Base-by-base conservation (phyloP, 257 asterid genomes). In the Nicotiana tabacum region DNA sequence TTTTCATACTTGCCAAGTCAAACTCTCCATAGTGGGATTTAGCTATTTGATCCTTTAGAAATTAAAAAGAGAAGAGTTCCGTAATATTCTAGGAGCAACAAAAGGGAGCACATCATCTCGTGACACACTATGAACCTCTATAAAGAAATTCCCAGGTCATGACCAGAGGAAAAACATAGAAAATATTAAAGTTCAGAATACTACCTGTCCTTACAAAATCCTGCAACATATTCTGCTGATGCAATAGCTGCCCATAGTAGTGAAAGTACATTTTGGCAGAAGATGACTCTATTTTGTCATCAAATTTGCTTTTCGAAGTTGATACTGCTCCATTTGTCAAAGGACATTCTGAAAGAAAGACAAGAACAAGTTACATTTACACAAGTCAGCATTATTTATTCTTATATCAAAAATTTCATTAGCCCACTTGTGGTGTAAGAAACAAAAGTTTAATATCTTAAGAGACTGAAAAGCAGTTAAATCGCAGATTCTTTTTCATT, bases 241-340 rank as follows among this genome's bases (percentile, higher is more conserved):
- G 99, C 76, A 96, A 91, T 74, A 96, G 94, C 83, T 96, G 99
- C 48, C 98, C 99, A 10, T 96, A 96, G 90, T 96, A 96, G 85
- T 96, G 99, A 80, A 96, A 96, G 89, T 96, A 96, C 98, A 96
- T 94, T 87, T 94, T 94, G 83, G 99, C 97, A 83, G 99, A 96
- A 81, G 98, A 91, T 81, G 99, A 86, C 90, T 96, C 99, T 83
- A 93, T 94, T 89, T 96, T 94, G 87, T 90, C 93, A 85, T 96
- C 99, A 86, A 96, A 96, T 91, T 93, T 96, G 93, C 95, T 91
- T 83, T 85, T 82, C 0, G 90, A 89, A 77, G 91, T 78, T 81
- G 89, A 82, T 24, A 87, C 70, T 67, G 81, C 84, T 86, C 98
- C 98, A 84, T 93, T 94, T 13, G 89, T 86, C 89, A 96, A 83